These are phyloP conservation scores for Leishmania braziliensis DNA, from an alignment of 208 protist species.

Conservation along the genomic window DNA sequence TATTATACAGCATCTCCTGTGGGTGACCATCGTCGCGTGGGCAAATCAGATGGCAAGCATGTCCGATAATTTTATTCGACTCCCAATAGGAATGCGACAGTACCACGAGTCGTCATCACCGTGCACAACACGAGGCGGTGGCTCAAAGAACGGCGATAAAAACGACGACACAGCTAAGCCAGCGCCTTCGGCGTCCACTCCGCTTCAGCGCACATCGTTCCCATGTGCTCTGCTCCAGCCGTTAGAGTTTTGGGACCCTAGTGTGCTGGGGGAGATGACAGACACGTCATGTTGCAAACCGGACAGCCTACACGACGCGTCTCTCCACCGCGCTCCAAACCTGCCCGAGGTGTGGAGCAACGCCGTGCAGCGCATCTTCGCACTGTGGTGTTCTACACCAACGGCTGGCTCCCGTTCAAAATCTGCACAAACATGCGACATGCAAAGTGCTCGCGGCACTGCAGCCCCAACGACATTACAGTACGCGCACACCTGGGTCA, in stretches of 20 bases:
- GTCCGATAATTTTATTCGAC: conserved; percentile 31
- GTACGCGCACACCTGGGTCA: conserved; percentile 21
- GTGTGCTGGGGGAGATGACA: background rate
- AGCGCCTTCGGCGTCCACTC: background rate
- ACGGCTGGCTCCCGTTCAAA: background rate
- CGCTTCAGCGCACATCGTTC: conserved; percentile 5
- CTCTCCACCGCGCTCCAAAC: conserved; percentile 13
- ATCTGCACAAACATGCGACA: background rate
- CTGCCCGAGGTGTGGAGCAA: conserved; percentile 23
- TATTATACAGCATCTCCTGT: conserved; percentile 39
- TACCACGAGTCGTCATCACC: background rate
- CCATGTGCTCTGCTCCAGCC: conserved; percentile 19
- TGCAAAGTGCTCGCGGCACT: background rate
- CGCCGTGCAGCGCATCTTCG: conserved; percentile 24
- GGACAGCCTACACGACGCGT: background rate
- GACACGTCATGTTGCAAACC: background rate
- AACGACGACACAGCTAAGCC: background rate
- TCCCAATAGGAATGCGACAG: conserved; percentile 18
- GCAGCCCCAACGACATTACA: background rate
- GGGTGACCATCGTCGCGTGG: conserved; percentile 54
- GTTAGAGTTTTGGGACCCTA: conserved; percentile 27
- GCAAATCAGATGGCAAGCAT: conserved; percentile 47
- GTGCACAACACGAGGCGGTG: background rate
- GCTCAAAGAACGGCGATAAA: background rate
- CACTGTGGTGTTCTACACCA: conserved; percentile 20